These are phyloP conservation scores for Stephanodiscus triporus DNA, from an alignment of 108 stramenopile genomes.

Conservation along the genomic window DNA sequence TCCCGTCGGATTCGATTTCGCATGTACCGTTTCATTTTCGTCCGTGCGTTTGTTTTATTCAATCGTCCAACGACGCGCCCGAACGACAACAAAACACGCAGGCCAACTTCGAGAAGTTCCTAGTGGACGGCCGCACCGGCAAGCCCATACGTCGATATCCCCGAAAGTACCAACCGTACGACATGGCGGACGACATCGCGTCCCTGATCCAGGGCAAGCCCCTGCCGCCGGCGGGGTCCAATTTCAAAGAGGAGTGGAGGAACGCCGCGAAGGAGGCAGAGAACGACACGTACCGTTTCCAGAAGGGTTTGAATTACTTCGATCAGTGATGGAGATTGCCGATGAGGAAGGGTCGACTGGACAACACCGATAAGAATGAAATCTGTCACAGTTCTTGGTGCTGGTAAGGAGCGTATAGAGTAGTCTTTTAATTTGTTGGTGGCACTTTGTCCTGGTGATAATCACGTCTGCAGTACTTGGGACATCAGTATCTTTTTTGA, in stretches of 20 bases:
- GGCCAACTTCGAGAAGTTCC: conserved; percentile 91
- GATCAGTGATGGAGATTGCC: conserved; percentile 63
- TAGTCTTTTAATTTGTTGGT: too few species aligned
- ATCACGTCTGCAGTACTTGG: too few species aligned
- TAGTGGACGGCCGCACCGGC: conserved; percentile 82
- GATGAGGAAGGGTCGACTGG: background rate
- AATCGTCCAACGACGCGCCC: too few species aligned
- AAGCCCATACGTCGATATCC: conserved; percentile 84
- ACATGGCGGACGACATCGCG: conserved; percentile 82
- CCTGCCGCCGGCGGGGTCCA: conserved; percentile 78
- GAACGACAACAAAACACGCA: background rate
- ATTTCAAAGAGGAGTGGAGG: conserved; percentile 86
- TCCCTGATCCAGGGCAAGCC: conserved; percentile 59
- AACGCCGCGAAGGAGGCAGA: conserved; percentile 79
- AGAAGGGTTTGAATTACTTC: conserved; percentile 89
- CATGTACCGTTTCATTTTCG: background rate
- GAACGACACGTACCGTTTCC: conserved; percentile 83
- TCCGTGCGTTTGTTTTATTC: too few species aligned
- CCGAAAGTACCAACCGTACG: conserved; percentile 78
- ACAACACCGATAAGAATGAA: too few species aligned
- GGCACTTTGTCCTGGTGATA: too few species aligned
- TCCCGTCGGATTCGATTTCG: background rate
- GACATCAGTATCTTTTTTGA: too few species aligned
- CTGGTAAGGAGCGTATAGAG: too few species aligned
- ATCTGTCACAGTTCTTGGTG: background rate